Base-by-base conservation (phyloP, 768 basidiomycete species). In the Ephemerocybe angulata region DNA sequence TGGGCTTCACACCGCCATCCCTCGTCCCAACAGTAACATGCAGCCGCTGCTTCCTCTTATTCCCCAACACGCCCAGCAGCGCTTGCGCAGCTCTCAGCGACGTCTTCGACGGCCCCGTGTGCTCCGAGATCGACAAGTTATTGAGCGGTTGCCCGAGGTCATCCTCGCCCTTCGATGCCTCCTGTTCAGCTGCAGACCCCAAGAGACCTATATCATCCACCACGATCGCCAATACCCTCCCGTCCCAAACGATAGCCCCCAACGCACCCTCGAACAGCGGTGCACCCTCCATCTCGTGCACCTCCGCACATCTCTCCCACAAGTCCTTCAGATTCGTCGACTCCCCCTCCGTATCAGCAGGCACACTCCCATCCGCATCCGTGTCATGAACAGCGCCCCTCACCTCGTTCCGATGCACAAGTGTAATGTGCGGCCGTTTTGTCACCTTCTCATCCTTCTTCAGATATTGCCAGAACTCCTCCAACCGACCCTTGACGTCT, bases 11-110 rank as follows among this genome's bases (percentile, higher is more conserved):
- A 7, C 71, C 70, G 11, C 67, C 65, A 38, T 76, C 64, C 47
- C 65, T 62, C 13, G 91, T 95, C 7, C 91, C 97, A 4, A 98
- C 85, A 0, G 97, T 98, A 53, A 98, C 80, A 65, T 98, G 97
- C 62, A 95, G 68, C 54, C 80, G 57, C 5, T 70, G 62, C 52
- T 72, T 73, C 11, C 87, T 60, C 12, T 79, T 75, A 4, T 73
- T 65, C 0, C 79, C 72, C 15, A 92, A 61, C 33, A 59, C 52
- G 13, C 70, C 67, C 6, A 86, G 56, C 48, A 91, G 85, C 48
- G 71, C 71, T 4, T 69, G 22, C 8, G 38, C 47, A 3, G 33
- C 13, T 19, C 42, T 55, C 17, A 24, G 22, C n/a, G 19, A 17
- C 13, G 29, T 35, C 21, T 48, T 48, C 29, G 41, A 53, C 4